A percentile compares a stretch with the other conserved stretches of the same genome.
Evolutionary conservation across 2,329 filamentous ascomycete species (phyloP).

Genomic region (Saccharata proteae): DNA sequence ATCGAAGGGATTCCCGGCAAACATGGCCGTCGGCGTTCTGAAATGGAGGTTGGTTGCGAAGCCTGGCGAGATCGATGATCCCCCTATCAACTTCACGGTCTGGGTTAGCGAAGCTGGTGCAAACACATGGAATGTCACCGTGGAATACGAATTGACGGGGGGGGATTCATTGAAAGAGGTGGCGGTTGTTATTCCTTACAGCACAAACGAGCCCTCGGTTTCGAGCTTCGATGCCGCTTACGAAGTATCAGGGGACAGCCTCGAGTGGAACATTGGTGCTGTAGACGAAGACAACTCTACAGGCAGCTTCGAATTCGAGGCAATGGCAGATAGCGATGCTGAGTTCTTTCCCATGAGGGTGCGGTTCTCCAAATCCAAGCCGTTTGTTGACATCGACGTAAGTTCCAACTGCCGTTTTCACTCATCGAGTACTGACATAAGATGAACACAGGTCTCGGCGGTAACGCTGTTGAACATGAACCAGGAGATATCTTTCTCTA

Average conservation of each 20-base stretch:
- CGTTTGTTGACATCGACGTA: conserved; percentile 90
- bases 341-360: conserved; percentile 98
- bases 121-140: conserved; percentile 75
- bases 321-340: conserved; percentile 71
- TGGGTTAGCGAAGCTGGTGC: conserved; percentile 87
- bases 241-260: conserved; percentile 79
- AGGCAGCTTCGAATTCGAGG: conserved; percentile 92
- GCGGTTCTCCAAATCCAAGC: conserved; percentile 71
- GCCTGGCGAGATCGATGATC: conserved; percentile 63
- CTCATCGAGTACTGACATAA: background rate
- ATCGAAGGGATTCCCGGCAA: conserved; percentile 81
- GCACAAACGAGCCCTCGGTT: conserved; percentile 71
- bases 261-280: conserved; percentile 87
- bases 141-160: conserved; percentile 90
- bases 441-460: conserved; percentile 45
- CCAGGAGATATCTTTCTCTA: conserved; percentile 71
- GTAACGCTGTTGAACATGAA: conserved; percentile 63
- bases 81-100: conserved; percentile 91
- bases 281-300: conserved; percentile 72
- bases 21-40: conserved; percentile 85
- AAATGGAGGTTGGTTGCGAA: conserved; percentile 83
- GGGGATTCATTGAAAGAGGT: conserved; percentile 72
- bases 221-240: conserved; percentile 92
- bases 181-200: conserved; percentile 75
- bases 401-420: conserved; percentile 29